Base-by-base conservation (phyloP, 352 stramenopile species). In the Pythium rhizo-oryzae region DNA sequence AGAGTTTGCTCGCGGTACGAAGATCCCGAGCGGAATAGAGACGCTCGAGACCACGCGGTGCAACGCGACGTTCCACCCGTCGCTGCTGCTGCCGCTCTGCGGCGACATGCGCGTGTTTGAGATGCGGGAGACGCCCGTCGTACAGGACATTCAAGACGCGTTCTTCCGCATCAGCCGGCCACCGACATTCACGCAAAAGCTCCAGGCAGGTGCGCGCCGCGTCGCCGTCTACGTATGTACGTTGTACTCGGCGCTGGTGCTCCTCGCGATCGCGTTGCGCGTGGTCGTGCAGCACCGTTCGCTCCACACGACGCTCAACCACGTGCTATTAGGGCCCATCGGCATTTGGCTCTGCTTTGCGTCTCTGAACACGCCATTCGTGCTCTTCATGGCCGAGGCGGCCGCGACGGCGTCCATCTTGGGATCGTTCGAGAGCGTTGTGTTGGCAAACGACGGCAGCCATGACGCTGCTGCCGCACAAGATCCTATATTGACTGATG, bases 331-430 rank as follows among this genome's bases (percentile, higher is more conserved):
- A 0, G 88, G 85, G 3, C 80, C 85, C 4, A 88, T 92, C 41
- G 83, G 81, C n/a, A 77, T 96, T 30, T 93, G 85, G 80, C 66
- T 96, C n/a, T 96, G 88, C 62, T 96, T 96, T 70, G 84, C 87
- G 5, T 96, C 85, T 57, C 74, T 96, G 3, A 90, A 94, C 62
- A 93, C 86, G 23, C 86, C 88, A 25, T 71, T 94, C 55, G 81
- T 92, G 62, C 75, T 92, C 21, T 96, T 94, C 56, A 61, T 96
- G 2, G 86, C 82, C 0, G 88, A 96, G 59, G 85, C 84, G 1
- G 81, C 74, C 4, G 88, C 85, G 5, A 93, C 84, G 1, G 76
- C 84, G 19, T 92, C 86, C 18, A 89, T 96, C 18, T 67, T 96
- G 25, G 82, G 81, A 8, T 89, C 85, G 13, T 94, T 96, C 46